Percentiles rank a stretch among this genome's conserved stretches.
Conservation (phyloP, 345 rosid species). For the Laguncularia racemosa region DNA sequence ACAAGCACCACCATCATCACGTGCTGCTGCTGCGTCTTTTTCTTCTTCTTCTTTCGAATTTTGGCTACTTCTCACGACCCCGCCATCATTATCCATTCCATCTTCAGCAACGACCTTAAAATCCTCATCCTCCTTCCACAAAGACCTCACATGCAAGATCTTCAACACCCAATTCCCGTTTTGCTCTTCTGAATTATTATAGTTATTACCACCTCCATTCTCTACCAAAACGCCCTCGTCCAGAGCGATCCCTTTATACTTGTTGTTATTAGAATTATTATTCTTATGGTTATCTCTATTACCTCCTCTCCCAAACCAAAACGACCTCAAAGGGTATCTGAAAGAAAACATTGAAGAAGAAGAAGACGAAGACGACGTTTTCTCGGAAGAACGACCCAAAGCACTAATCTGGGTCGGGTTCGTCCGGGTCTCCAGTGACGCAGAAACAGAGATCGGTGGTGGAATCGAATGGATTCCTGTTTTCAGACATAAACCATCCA, state of each 20-base stretch:
- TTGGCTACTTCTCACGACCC: background rate
- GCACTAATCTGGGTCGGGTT: slow-evolving; percentile 38
- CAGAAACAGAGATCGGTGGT: slow-evolving; percentile 43
- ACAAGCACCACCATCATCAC: slow-evolving; percentile 2
- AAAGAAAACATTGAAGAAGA: slow-evolving; percentile 36
- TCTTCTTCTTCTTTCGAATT: background rate
- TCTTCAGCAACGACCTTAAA: background rate
- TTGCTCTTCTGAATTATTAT: slow-evolving; percentile 17
- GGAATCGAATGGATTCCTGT: slow-evolving; percentile 41
- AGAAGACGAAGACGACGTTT: slow-evolving; percentile 27
- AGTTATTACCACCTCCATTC: slow-evolving; percentile 23
- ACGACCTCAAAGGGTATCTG: slow-evolving; percentile 40
- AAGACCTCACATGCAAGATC: slow-evolving; percentile 71
- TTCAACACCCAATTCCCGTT: slow-evolving; percentile 79
- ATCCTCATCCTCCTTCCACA: slow-evolving; percentile 39
- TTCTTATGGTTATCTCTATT: slow-evolving; percentile 13
- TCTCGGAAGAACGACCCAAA: slow-evolving; percentile 31
- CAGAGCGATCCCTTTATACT: slow-evolving; percentile 39
- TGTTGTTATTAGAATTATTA: background rate
- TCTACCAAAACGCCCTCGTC: slow-evolving; percentile 56
- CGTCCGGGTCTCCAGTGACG: slow-evolving; percentile 34
- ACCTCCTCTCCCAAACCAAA: slow-evolving; percentile 34
- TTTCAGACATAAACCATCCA: slow-evolving; percentile 53
- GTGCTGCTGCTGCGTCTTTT: background rate
- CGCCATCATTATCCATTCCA: background rate